These are phyloP conservation scores for Kandelia obovata DNA, from an alignment of 345 rosid species.

Conservation along the genomic window DNA sequence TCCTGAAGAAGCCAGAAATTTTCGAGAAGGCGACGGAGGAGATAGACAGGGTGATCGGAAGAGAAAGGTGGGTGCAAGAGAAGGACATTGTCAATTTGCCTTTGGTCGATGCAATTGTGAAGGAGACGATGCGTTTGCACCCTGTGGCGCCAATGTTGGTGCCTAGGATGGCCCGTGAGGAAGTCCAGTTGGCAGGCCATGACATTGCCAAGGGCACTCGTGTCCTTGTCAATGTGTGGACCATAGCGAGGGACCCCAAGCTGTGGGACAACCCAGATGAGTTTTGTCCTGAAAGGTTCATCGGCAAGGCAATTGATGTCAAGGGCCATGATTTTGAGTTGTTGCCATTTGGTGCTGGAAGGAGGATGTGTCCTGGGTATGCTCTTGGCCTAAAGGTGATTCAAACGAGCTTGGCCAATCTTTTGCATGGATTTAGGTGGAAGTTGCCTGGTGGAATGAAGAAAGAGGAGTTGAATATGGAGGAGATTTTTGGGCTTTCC, in stretches of 20 bases:
- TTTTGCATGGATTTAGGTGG: conserved; percentile 60
- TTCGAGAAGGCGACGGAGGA: conserved; percentile 53
- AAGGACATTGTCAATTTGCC: conserved; percentile 47
- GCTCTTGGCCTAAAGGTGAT: conserved; percentile 56
- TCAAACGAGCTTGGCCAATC: conserved; percentile 46
- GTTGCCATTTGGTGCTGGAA: conserved; percentile 64
- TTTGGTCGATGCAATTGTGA: conserved; percentile 40
- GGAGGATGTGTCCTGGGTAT: conserved; percentile 80
- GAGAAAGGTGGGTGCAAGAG: conserved; percentile 53
- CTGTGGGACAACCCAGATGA: conserved; percentile 54
- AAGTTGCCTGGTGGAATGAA: conserved; percentile 33
- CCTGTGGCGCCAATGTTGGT: conserved; percentile 60
- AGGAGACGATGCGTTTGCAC: conserved; percentile 67
- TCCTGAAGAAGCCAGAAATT: conserved; percentile 44
- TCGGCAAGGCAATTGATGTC: conserved; percentile 41
- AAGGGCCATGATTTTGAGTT: conserved; percentile 58
- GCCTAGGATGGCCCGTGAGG: conserved; percentile 41
- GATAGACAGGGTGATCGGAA: conserved; percentile 51
- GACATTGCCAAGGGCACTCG: conserved; percentile 48
- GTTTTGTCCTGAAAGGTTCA: conserved; percentile 53
- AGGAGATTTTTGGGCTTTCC: conserved; percentile 51
- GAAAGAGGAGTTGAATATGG: conserved; percentile 50
- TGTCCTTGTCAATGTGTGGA: conserved; percentile 46
- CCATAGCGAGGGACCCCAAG: conserved; percentile 50
- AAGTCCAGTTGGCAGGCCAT: conserved; percentile 37